Evolutionary conservation across 2,329 filamentous ascomycete species (phyloP).

Genomic region (Colletotrichum sp.): DNA sequence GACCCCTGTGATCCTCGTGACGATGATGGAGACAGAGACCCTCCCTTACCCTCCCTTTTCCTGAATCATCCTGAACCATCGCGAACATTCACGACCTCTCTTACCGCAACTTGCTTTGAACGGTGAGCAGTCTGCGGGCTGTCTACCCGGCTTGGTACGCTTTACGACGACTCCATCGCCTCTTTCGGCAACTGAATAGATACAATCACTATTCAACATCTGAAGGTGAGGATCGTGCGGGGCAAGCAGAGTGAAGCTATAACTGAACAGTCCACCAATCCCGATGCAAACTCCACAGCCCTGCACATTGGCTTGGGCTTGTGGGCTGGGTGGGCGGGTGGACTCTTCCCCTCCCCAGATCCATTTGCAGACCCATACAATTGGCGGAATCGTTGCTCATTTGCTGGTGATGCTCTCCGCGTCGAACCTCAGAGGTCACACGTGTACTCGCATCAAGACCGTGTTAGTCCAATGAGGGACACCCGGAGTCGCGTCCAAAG

Average conservation of each 20-base stretch:
- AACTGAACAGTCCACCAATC: background rate
- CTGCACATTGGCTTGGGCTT: background rate
- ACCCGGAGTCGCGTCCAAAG: background rate
- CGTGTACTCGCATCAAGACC: background rate
- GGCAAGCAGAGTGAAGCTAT: background rate
- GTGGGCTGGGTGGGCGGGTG: background rate
- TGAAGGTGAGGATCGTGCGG: background rate
- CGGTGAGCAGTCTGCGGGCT: background rate
- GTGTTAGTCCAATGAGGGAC: background rate
- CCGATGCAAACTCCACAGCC: background rate
- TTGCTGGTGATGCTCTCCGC: background rate
- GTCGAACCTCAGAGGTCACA: background rate
- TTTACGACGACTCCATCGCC: background rate
- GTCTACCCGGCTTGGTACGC: background rate
- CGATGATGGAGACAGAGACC: background rate
- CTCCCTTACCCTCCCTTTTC: background rate
- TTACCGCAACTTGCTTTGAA: background rate
- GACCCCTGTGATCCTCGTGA: background rate
- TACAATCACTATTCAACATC: background rate
- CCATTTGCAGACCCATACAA: background rate
- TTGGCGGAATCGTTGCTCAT: background rate
- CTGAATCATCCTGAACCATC: background rate
- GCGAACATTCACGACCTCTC: background rate
- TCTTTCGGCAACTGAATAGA: background rate
- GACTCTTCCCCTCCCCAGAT: background rate